Conservation (phyloP, 495 filamentous ascomycete species). For the Trichoderma reesei region DNA sequence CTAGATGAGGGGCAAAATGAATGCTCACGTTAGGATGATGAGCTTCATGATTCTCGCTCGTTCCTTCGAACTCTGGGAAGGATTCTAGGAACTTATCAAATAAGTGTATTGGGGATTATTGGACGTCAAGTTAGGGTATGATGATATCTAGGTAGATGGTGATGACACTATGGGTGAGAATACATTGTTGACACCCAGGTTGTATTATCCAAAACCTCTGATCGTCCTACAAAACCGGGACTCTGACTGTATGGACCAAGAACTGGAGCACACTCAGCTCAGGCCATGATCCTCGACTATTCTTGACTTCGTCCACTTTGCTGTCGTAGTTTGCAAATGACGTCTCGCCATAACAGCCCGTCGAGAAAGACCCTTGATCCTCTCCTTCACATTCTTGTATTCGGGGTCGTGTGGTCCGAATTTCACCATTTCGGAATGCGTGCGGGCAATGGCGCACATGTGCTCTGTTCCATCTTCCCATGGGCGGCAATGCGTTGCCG, state of each 20-base stretch:
- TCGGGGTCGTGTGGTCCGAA: neutral
- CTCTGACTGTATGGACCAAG: constrained; percentile 22
- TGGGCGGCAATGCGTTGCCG: constrained; percentile 13
- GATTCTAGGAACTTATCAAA: too few species aligned
- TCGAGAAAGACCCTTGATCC: neutral
- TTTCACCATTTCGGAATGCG: neutral
- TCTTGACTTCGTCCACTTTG: neutral
- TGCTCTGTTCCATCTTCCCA: constrained; percentile 14
- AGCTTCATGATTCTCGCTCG: too few species aligned
- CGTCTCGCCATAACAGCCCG: neutral
- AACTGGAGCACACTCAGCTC: constrained; percentile 9
- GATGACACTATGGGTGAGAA: neutral
- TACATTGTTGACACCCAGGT: neutral
- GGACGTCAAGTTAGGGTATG: too few species aligned
- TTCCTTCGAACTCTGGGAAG: too few species aligned
- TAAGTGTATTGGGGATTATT: too few species aligned
- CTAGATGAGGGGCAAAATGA: too few species aligned
- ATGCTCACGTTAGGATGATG: too few species aligned
- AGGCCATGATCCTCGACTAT: neutral
- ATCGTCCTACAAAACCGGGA: constrained; percentile 32
- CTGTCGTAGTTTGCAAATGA: neutral
- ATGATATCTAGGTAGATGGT: too few species aligned
- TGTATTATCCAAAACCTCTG: constrained; percentile 21
- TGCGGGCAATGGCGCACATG: constrained; percentile 12
- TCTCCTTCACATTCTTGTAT: neutral